These are phyloP conservation scores for Pseudocercospora fuligena DNA, from an alignment of 2,329 filamentous ascomycete species.

Conservation along the genomic window DNA sequence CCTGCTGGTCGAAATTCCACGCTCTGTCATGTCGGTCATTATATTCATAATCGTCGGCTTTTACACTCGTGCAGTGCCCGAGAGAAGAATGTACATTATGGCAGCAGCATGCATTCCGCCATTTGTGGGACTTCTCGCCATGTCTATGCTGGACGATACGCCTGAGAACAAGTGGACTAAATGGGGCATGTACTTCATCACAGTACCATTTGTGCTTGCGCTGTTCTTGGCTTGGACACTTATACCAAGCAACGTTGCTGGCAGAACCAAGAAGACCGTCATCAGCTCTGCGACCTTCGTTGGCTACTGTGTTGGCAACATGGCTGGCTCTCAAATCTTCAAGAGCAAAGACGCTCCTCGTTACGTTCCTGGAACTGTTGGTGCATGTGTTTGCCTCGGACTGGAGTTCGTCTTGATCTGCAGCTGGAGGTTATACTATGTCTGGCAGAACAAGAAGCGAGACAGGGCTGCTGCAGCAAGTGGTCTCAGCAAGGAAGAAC, in stretches of 20 bases:
- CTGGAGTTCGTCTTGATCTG: slow-evolving; percentile 43
- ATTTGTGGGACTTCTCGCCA: slow-evolving; percentile 42
- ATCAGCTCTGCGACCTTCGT: slow-evolving; percentile 53
- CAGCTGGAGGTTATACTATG: slow-evolving; percentile 48
- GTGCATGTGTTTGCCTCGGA: slow-evolving; percentile 45
- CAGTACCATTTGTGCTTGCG: slow-evolving; percentile 40
- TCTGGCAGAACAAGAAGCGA: slow-evolving; percentile 45
- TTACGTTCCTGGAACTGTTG: slow-evolving; percentile 51
- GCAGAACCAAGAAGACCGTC: slow-evolving; percentile 54
- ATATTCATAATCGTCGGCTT: slow-evolving; percentile 41
- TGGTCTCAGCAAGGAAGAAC: slow-evolving; percentile 58
- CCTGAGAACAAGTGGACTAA: slow-evolving; percentile 43
- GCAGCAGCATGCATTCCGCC: slow-evolving; percentile 38
- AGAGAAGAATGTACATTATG: slow-evolving; percentile 44
- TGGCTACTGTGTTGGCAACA: slow-evolving; percentile 56
- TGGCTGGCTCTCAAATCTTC: slow-evolving; percentile 55
- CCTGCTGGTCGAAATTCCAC: slow-evolving; percentile 42
- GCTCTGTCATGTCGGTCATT: slow-evolving; percentile 37
- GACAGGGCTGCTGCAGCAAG: slow-evolving; percentile 33
- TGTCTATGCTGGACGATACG: slow-evolving; percentile 43
- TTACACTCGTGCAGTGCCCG: slow-evolving; percentile 39
- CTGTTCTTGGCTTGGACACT: slow-evolving; percentile 44
- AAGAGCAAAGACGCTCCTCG: slow-evolving; percentile 49
- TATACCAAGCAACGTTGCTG: slow-evolving; percentile 53
- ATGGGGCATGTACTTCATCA: slow-evolving; percentile 43